Percentiles rank a stretch among this genome's conserved stretches.
phyloP scores from a whole-genome alignment of 495 filamentous ascomycete species.

The Aspergillus panamensis region DNA sequence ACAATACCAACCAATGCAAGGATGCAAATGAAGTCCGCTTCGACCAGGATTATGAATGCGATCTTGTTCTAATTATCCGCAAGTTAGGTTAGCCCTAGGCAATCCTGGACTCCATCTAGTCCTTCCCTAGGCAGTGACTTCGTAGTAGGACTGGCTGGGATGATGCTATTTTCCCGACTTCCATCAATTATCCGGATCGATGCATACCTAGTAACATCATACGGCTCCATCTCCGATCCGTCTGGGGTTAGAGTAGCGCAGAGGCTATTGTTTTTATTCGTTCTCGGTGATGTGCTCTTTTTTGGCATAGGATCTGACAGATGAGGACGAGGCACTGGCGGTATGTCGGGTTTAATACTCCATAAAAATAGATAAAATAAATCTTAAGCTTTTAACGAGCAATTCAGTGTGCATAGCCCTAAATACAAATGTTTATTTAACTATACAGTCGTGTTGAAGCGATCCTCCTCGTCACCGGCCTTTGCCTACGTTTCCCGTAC shows the following conservation, averaged over 20 bases:
- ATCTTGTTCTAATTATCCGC: not conserved
- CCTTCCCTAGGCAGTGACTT: no score
- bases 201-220: not conserved
- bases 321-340: no score
- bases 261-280: not conserved
- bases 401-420: constrained; percentile 7
- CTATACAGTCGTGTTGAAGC: constrained; percentile 37
- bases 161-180: not conserved
- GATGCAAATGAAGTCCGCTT: not conserved
- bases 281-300: not conserved
- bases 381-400: constrained; percentile 13
- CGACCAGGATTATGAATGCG: not conserved
- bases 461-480: constrained; percentile 43
- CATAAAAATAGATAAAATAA: not conserved
- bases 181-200: not conserved
- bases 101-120: no score
- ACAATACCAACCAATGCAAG: not conserved
- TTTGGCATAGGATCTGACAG: no score
- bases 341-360: no score
- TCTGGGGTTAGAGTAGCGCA: constrained; percentile 10
- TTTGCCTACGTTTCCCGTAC: constrained; percentile 40
- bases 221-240: constrained; percentile 5
- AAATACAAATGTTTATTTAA: not conserved
- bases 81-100: not conserved
- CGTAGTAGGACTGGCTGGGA: not conserved